Base-by-base conservation (phyloP, 2,329 filamentous ascomycete genomes). In the Fusarium xyrophilum region DNA sequence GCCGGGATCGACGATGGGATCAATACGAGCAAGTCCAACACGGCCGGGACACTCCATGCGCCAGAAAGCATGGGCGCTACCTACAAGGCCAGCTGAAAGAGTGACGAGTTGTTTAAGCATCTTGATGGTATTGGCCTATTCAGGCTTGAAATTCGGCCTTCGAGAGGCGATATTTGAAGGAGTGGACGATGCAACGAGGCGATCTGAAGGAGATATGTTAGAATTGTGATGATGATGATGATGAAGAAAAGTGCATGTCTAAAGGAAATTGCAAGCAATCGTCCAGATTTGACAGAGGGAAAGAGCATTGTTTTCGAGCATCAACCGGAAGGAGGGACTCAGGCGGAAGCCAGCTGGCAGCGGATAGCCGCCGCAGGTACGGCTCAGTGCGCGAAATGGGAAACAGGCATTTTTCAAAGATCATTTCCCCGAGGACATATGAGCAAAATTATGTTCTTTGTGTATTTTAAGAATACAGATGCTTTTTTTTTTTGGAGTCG, bases 21-120 rank as follows among this genome's bases (percentile, higher is more conserved):
- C 93, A 40, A 97, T 83, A 60, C 92, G 87, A 51, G 88, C 91
- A 60, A 92, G 77, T 66, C 89, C 92, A 69, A 89, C 83, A 47
- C 86, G 85, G 58, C 88, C 89, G 71, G 87, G 90, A 79, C 93
- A 97, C 73, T 93, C 91, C 86, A 97, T 91, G 76, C 93, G 92
- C 92, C 92, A 97, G 80, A 97, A 97, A 63, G 91, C 93, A 71
- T 85, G 76, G 47, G 83, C 84, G 60, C 80, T 70, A 40, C 76
- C 76, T 38, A 80, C 67, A 32, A 81, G 73, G 70, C 75, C 76
- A 43, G 74, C 76, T 21, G 77, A 74, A 47, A 79, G 67, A 65
- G 76, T 70, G 63, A 75, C 44, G 36, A 77, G 54, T 38, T 73
- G 74, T 66, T 76, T 79, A 69, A 79, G 72, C 79, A 81, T 80